Conservation (phyloP, 495 filamentous ascomycete species). For the Lentithecium fluviatile region DNA sequence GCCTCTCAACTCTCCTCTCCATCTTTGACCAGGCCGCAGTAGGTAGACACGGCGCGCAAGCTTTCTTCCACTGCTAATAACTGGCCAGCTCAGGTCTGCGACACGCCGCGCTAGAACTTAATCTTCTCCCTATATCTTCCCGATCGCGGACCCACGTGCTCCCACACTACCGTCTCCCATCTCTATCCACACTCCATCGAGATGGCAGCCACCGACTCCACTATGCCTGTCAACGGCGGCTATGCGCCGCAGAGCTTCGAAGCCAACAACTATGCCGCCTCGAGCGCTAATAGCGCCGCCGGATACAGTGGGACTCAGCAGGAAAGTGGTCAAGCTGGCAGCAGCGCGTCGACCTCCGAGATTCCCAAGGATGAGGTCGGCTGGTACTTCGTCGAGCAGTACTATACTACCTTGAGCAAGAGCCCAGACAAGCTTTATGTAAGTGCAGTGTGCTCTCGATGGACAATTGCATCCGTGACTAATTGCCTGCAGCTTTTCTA, state of each 20-base stretch:
- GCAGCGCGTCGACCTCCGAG: conserved; percentile 21
- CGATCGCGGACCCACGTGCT: neutral
- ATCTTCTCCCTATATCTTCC: too few relatives aligned
- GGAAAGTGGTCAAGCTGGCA: conserved; percentile 11
- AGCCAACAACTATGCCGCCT: conserved; percentile 36
- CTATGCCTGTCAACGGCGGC: conserved; percentile 46
- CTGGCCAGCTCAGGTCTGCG: too few relatives aligned
- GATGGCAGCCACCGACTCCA: conserved; percentile 44
- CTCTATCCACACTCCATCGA: conserved; percentile 14
- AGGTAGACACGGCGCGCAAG: conserved; percentile 1
- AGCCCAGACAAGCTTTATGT: conserved; percentile 89
- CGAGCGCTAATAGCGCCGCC: conserved; percentile 23
- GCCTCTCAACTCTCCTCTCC: neutral
- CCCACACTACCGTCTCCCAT: neutral
- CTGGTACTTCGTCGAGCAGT: conserved; percentile 99
- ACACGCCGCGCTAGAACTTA: too few relatives aligned
- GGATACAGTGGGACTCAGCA: conserved; percentile 21
- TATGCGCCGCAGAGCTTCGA: conserved; percentile 42
- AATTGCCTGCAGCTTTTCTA: conserved; percentile 47
- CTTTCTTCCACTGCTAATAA: neutral
- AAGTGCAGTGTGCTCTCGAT: conserved; percentile 43
- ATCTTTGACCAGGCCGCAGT: neutral
- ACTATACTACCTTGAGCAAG: conserved; percentile 95
- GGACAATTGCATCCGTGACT: neutral
- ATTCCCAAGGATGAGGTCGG: conserved; percentile 82